Evolutionary conservation across 2,329 filamentous ascomycete species (phyloP).

Genomic region (Neurospora crassa): DNA sequence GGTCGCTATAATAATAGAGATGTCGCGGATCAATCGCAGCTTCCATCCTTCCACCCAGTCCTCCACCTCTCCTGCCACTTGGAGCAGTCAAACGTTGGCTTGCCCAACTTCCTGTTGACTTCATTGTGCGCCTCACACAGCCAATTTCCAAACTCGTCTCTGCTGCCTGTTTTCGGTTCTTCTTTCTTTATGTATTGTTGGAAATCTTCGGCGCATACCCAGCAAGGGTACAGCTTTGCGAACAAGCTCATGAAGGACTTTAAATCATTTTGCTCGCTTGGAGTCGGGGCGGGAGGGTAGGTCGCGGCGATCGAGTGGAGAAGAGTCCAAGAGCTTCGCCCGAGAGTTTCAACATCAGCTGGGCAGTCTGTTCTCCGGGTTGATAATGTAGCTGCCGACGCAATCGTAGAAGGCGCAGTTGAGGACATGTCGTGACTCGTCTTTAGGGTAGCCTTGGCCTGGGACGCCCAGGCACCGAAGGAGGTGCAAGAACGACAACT

Average conservation of each 20-base stretch:
- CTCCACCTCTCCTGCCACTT: conserved; percentile 92
- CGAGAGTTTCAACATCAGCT: conserved; percentile 78
- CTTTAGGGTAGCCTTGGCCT: conserved; percentile 35
- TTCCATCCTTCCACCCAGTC: conserved; percentile 71
- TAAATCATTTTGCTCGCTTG: conserved; percentile 65
- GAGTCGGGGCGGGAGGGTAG: conserved; percentile 65
- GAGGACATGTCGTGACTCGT: conserved; percentile 8
- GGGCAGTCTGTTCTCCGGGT: conserved; percentile 57
- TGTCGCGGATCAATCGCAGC: conserved; percentile 37
- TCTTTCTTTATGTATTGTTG: conserved; percentile 68
- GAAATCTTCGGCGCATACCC: conserved; percentile 91
- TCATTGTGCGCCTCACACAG: conserved; percentile 82
- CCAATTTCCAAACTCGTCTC: conserved; percentile 70
- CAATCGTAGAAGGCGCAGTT: conserved; percentile 22
- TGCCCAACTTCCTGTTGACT: conserved; percentile 83
- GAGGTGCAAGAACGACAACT: conserved; percentile 67
- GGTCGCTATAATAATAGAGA: not conserved
- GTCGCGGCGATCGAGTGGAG: conserved; percentile 84
- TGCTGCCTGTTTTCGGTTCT: conserved; percentile 47
- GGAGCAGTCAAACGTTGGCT: conserved; percentile 79
- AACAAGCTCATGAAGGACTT: conserved; percentile 71
- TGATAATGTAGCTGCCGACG: conserved; percentile 26
- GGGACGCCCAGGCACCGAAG: conserved; percentile 51
- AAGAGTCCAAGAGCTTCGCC: conserved; percentile 85
- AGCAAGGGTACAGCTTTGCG: conserved; percentile 85